Base-by-base conservation (phyloP, 192 early-diverging fungal species). In the Coemansia sp. region DNA sequence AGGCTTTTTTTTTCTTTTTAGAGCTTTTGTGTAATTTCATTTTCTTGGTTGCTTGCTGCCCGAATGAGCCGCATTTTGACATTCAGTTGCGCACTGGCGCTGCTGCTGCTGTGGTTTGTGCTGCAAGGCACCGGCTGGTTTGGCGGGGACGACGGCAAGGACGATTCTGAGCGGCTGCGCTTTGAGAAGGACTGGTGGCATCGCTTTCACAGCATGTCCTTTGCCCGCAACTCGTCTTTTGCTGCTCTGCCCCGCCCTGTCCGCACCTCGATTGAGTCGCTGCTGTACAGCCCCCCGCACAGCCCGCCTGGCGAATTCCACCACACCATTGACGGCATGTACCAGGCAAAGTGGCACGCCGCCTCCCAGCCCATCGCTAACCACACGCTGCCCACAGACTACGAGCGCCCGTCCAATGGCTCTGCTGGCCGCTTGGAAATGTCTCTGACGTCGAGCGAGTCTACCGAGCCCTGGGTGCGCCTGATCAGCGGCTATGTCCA, bases 111-210 rank as follows among this genome's bases (percentile, higher is more conserved):
- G 17, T 55, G 50, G 56, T 15, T 64, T 14, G 39, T 53, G 16
- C 11, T 71, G 61, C 48, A 56, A 39, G 45, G 42, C 49, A 34
- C 17, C 23, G 32, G 17, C 43, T 30, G 55, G 36, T 15, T 37
- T 26, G 14, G n/a, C 49, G 32, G 36, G 26, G 6, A 9, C n/a
- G 7, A 12, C 49, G n/a, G 6, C 17, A 26, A 44, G 32, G 36
- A 43, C 69, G 23, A 34, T 11, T 48, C 59, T 15, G 46, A 60
- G 53, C 40, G 69, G 9, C 32, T 36, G 5, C 47, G 16, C n/a
- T 65, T 64, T 40, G 69, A 71, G 61, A 28, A 48, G 3, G 42
- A 30, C 10, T 71, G 79, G 73, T 65, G 62, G 73, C 31, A 37
- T 34, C 28, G 43, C 17, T 62, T 63, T 39, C 47, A 52, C 51